Evolutionary conservation across 305 asterid species (phyloP).

Genomic region (Withania somnifera): DNA sequence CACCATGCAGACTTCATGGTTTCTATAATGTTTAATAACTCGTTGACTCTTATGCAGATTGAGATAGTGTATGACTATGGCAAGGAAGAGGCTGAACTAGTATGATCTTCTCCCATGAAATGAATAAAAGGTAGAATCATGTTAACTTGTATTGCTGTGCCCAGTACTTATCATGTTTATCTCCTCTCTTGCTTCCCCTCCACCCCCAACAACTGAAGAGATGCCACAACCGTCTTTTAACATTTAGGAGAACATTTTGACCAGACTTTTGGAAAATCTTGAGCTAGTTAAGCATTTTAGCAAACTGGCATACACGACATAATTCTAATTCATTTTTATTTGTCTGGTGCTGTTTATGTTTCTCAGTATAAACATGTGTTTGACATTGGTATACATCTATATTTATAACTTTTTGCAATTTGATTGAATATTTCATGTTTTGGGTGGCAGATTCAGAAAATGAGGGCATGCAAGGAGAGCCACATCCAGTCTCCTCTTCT

Average conservation of each 20-base stretch:
- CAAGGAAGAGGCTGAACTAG: constrained; percentile 46
- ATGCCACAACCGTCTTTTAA: background rate
- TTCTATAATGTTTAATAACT: background rate
- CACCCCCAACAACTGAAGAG: background rate
- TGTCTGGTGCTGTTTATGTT: background rate
- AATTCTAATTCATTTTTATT: background rate
- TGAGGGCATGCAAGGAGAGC: background rate
- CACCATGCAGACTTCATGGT: background rate
- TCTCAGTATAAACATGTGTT: background rate
- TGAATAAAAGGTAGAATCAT: constrained; percentile 2
- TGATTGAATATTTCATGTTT: background rate
- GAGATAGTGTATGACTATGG: constrained; percentile 77
- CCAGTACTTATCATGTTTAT: background rate
- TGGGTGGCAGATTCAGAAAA: background rate
- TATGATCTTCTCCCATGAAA: background rate
- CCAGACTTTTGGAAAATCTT: background rate
- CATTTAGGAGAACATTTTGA: background rate
- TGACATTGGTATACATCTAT: no score
- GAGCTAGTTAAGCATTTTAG: background rate
- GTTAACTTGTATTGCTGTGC: background rate
- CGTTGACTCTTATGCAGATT: constrained; percentile 33
- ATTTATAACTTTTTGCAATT: no score
- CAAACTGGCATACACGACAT: background rate
- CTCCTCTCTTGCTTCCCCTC: background rate
- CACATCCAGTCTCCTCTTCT: background rate